Evolutionary conservation across 257 asterid species (phyloP).

Genomic region (Plantago ovata): DNA sequence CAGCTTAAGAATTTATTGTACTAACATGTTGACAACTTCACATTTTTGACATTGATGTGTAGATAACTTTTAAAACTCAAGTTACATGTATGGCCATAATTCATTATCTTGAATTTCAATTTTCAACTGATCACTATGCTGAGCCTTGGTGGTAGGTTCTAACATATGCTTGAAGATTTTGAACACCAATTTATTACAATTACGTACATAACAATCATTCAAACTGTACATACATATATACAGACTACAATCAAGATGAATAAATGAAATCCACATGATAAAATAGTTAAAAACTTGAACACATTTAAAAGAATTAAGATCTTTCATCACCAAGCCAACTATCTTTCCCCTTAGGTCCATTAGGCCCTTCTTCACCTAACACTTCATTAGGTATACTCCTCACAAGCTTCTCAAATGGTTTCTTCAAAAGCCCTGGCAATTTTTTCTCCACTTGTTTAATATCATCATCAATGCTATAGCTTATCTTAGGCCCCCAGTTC

Average conservation of each 20-base stretch:
- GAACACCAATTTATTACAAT: no score
- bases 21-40: background rate
- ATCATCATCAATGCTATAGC: conserved; percentile 47
- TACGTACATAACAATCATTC: no score
- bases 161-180: no score
- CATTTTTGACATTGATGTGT: conserved; percentile 11
- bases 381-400: conserved; percentile 56
- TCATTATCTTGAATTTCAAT: background rate
- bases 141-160: background rate
- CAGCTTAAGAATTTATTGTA: background rate
- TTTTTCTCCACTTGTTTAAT: conserved; percentile 40
- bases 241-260: no score
- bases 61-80: conserved; percentile 4
- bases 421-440: conserved; percentile 54
- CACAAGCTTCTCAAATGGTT: conserved; percentile 37
- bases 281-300: background rate
- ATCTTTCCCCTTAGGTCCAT: conserved; percentile 79
- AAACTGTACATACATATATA: no score
- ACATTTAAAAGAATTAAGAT: conserved; percentile 11
- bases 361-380: conserved; percentile 82
- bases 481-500: conserved; percentile 80
- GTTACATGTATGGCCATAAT: background rate
- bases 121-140: no score
- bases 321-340: conserved; percentile 83
- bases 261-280: background rate